Percentiles rank a stretch among this genome's conserved stretches.
phyloP scores from a whole-genome alignment of 306 rosid species.

The Pterocarpus santalinus region DNA sequence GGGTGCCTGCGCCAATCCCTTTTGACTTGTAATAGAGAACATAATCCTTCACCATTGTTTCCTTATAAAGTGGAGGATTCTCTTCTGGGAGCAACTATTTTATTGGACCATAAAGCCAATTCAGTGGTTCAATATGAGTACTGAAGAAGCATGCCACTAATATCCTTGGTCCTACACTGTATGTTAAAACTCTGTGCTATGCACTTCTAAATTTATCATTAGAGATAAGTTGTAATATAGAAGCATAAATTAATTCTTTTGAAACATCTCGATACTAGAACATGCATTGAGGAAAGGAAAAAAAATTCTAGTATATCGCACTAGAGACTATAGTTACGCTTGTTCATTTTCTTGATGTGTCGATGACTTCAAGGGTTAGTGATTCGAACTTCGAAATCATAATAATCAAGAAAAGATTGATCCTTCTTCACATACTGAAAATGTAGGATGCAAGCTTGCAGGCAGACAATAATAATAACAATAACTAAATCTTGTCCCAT shows the following conservation, averaged over 20 bases:
- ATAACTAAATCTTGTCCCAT: no score
- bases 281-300: neutral
- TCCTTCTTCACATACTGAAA: no score
- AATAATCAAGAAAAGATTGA: no score
- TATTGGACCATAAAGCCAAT: constrained; percentile 18
- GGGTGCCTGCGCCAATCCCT: constrained; percentile 2
- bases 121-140: neutral
- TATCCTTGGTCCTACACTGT: constrained; percentile 31
- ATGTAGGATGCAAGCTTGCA: no score
- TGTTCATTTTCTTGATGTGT: no score
- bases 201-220: constrained; percentile 40
- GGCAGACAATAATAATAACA: no score
- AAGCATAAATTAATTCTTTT: neutral
- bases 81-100: constrained; percentile 23
- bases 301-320: neutral
- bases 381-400: no score
- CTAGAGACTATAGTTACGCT: no score
- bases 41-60: constrained; percentile 18
- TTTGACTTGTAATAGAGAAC: neutral
- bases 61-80: constrained; percentile 11
- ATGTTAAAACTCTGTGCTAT: constrained; percentile 34
- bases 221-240: constrained; percentile 27
- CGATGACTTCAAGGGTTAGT: no score
- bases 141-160: constrained; percentile 33
- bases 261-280: neutral